Percentiles rank a stretch among this genome's conserved stretches.
Conservation (phyloP, 371 early-diverging fungal genomes). For the Actinomucor elegans region DNA sequence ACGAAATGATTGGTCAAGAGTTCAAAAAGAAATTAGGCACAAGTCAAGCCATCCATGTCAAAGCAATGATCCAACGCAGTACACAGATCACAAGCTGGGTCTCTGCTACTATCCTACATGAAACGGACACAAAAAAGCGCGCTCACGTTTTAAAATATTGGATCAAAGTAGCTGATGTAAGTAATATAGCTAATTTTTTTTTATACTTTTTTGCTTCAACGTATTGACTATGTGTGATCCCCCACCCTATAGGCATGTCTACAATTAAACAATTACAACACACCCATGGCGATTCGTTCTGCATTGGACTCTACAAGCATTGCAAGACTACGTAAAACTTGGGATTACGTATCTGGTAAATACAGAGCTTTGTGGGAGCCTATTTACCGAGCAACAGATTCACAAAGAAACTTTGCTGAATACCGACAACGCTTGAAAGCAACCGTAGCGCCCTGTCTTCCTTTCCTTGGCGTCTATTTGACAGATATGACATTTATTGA, state of each 20-base stretch:
- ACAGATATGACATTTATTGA: constrained; percentile 87
- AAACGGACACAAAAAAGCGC: constrained; percentile 67
- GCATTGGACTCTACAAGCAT: constrained; percentile 79
- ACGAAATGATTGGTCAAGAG: constrained; percentile 66
- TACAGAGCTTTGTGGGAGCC: constrained; percentile 51
- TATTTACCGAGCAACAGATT: constrained; percentile 64
- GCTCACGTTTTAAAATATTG: constrained; percentile 68
- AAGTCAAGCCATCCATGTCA: constrained; percentile 46
- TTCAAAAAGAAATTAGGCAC: constrained; percentile 56
- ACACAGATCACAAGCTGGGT: constrained; percentile 71
- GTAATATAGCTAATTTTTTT: background rate
- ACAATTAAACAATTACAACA: constrained; percentile 77
- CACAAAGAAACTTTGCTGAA: constrained; percentile 71
- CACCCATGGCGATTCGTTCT: constrained; percentile 76
- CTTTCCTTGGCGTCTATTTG: constrained; percentile 84
- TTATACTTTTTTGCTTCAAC: no score
- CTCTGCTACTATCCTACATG: constrained; percentile 63
- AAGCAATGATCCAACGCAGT: constrained; percentile 51
- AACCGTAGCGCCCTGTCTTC: constrained; percentile 72
- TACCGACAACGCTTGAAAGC: constrained; percentile 70
- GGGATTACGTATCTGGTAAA: constrained; percentile 64
- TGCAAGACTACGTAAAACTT: constrained; percentile 70
- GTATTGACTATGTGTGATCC: background rate
- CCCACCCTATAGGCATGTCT: constrained; percentile 47
- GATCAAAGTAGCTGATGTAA: constrained; percentile 64